These are phyloP conservation scores for Phytophthora syringae DNA, from an alignment of 352 stramenopile species.

Conservation along the genomic window DNA sequence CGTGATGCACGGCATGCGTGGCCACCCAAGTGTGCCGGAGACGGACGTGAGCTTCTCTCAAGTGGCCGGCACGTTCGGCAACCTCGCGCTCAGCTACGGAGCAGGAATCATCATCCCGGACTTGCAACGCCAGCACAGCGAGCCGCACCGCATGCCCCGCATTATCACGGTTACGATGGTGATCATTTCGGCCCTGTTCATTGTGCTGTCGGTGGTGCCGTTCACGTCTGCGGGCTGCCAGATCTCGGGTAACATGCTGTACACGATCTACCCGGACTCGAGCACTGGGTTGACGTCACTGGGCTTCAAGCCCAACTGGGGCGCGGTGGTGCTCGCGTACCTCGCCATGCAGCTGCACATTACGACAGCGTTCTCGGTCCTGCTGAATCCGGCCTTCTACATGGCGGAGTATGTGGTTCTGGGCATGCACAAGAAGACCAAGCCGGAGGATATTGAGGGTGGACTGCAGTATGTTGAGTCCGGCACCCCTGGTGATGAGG, in stretches of 20 bases:
- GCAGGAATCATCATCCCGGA: slow-evolving; percentile 42
- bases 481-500: slow-evolving; percentile 27
- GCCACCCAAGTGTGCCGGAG: slow-evolving; percentile 39
- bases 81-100: slow-evolving; percentile 56
- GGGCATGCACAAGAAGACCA: slow-evolving; percentile 43
- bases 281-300: slow-evolving; percentile 42
- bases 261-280: slow-evolving; percentile 50
- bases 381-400: slow-evolving; percentile 48
- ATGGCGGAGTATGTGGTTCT: slow-evolving; percentile 42
- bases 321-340: slow-evolving; percentile 32
- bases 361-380: slow-evolving; percentile 47
- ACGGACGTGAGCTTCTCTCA: slow-evolving; percentile 40
- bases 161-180: slow-evolving; percentile 39
- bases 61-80: slow-evolving; percentile 49
- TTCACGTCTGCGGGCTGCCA: slow-evolving; percentile 59
- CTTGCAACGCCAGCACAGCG: slow-evolving; percentile 34
- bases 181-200: slow-evolving; percentile 44
- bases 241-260: slow-evolving; percentile 66
- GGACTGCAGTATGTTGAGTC: slow-evolving; percentile 34
- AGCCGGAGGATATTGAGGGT: slow-evolving; percentile 29
- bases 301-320: slow-evolving; percentile 42
- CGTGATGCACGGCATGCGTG: slow-evolving; percentile 38
- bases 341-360: slow-evolving; percentile 38
- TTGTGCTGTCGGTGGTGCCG: slow-evolving; percentile 39
- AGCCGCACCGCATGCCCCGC: slow-evolving; percentile 36